Percentiles rank a stretch among this genome's conserved stretches.
Evolutionary conservation across 371 early-diverging fungal species (phyloP).

Genomic region (Chytridium lagenaria): DNA sequence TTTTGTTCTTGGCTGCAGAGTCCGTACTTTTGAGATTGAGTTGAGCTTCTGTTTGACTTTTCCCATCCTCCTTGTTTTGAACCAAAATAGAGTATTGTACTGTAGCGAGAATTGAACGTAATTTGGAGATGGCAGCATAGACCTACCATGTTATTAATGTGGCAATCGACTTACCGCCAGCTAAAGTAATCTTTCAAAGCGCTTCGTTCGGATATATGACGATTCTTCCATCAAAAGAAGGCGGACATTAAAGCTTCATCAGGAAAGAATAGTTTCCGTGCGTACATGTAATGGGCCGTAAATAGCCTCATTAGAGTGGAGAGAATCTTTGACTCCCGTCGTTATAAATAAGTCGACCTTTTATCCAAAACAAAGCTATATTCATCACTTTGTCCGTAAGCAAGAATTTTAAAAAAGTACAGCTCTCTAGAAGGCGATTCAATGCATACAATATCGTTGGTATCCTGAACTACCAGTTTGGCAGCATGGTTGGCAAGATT

Average conservation of each 20-base stretch:
- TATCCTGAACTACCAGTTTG: constrained; percentile 73
- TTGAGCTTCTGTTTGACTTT: constrained; percentile 48
- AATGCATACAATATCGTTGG: constrained; percentile 71
- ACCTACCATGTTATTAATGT: constrained; percentile 59
- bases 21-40: constrained; percentile 53
- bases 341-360: constrained; percentile 71
- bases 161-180: constrained; percentile 96
- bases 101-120: constrained; percentile 59
- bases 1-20: constrained; percentile 88
- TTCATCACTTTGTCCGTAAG: constrained; percentile 96
- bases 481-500: constrained; percentile 88
- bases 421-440: background rate
- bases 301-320: constrained; percentile 85
- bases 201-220: constrained; percentile 85
- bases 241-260: constrained; percentile 72
- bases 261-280: constrained; percentile 81
- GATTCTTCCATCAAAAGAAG: constrained; percentile 90
- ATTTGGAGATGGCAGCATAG: constrained; percentile 30
- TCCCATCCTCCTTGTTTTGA: constrained; percentile 40
- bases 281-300: constrained; percentile 81
- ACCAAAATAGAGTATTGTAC: constrained; percentile 97
- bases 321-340: constrained; percentile 86
- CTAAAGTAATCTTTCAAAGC: constrained; percentile 88
- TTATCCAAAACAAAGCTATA: constrained; percentile 83
- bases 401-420: constrained; percentile 50